phyloP scores from a whole-genome alignment of 805 yeast species.

The Zygoascus flipseniorum region DNA sequence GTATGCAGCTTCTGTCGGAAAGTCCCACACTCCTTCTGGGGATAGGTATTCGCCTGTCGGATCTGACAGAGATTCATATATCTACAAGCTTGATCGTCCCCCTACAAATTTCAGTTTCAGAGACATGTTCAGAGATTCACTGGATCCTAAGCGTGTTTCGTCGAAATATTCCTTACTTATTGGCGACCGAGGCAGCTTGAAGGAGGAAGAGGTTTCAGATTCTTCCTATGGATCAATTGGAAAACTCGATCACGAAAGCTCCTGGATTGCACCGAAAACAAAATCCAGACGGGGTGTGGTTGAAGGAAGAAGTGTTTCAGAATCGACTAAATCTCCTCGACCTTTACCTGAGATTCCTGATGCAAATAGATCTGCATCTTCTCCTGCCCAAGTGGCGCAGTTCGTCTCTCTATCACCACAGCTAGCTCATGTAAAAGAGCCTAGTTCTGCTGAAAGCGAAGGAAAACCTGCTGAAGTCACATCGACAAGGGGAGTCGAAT shows the following conservation, averaged over 20 bases:
- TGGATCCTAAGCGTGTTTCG: neutral
- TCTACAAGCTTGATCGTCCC: neutral
- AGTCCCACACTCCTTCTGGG: neutral
- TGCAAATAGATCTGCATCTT: neutral
- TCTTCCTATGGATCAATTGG: slow-evolving; percentile 3
- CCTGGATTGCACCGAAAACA: slow-evolving; percentile 3
- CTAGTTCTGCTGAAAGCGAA: neutral
- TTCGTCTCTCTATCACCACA: neutral
- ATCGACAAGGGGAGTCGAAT: neutral
- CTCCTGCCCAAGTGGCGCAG: neutral
- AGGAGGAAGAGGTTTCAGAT: neutral
- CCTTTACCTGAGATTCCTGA: slow-evolving; percentile 4
- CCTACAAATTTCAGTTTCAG: slow-evolving; percentile 1
- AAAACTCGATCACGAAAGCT: slow-evolving; percentile 5
- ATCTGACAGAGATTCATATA: neutral
- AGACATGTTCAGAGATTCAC: slow-evolving; percentile 1
- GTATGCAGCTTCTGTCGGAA: neutral
- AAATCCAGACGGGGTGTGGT: neutral
- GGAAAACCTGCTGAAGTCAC: neutral
- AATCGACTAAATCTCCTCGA: neutral
- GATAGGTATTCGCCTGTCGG: neutral
- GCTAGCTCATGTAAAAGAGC: neutral
- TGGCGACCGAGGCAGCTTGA: neutral
- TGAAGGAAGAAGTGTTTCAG: neutral
- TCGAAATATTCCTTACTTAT: neutral